Evolutionary conservation across 495 filamentous ascomycete species (phyloP).

Genomic region (Hyaloscypha variabilis): DNA sequence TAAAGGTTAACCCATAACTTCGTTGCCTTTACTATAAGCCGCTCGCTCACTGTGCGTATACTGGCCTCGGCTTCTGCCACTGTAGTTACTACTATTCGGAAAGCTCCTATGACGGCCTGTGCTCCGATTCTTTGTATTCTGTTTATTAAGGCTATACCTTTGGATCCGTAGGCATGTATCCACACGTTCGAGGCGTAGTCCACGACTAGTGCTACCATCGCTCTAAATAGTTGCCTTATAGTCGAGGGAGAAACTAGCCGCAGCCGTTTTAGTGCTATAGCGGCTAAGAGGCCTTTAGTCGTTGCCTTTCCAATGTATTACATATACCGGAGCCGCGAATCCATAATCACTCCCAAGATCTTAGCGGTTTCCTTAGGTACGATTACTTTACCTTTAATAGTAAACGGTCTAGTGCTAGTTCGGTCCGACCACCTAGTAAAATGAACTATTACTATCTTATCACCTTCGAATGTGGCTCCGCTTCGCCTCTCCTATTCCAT

Average conservation of each 20-base stretch:
- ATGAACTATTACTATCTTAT: not conserved
- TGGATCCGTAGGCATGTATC: conserved; percentile 36
- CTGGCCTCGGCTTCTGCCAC: conserved; percentile 33
- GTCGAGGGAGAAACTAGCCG: conserved; percentile 34
- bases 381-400: conserved; percentile 13
- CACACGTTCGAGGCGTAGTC: conserved; percentile 41
- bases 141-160: conserved; percentile 29
- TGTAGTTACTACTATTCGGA: conserved; percentile 32
- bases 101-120: conserved; percentile 37
- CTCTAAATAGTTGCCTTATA: conserved; percentile 36
- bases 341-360: conserved; percentile 14
- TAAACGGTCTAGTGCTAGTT: conserved; percentile 9
- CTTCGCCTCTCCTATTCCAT: not conserved
- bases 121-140: conserved; percentile 38
- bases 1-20: conserved; percentile 21
- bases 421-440: conserved; percentile 20
- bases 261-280: conserved; percentile 37
- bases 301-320: conserved; percentile 32
- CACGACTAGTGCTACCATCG: conserved; percentile 36
- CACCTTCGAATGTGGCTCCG: not conserved
- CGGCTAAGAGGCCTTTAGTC: conserved; percentile 36
- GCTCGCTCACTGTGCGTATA: conserved; percentile 11
- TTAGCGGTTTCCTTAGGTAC: conserved; percentile 8
- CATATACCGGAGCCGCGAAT: conserved; percentile 20
- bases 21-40: not conserved